A percentile compares a stretch with the other conserved stretches of the same genome.
phyloP scores from a whole-genome alignment of 441 rosid species.

The Pelargonium australe region DNA sequence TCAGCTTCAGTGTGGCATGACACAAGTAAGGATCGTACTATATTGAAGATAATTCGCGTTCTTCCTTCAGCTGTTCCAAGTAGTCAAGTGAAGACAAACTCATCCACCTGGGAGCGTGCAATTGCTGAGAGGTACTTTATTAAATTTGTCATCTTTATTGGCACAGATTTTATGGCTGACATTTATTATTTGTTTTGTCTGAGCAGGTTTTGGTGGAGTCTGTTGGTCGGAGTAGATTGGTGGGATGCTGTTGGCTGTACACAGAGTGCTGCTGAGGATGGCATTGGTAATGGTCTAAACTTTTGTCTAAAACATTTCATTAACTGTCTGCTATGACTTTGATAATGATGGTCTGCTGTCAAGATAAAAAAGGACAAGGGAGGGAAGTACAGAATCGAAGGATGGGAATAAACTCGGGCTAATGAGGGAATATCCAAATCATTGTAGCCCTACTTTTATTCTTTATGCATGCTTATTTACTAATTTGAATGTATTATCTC shows the following conservation, averaged over 20 bases:
- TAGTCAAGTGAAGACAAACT: constrained; percentile 66
- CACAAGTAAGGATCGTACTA: constrained; percentile 67
- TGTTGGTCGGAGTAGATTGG: constrained; percentile 99
- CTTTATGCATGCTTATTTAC: background rate
- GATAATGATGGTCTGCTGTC: too few species aligned
- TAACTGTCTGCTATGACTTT: background rate
- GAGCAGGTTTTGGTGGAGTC: constrained; percentile 99
- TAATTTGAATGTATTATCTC: background rate
- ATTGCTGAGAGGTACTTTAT: constrained; percentile 88
- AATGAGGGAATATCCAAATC: background rate
- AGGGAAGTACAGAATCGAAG: too few species aligned
- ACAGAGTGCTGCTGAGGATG: constrained; percentile 99
- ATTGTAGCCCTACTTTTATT: background rate
- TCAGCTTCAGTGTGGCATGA: constrained; percentile 99
- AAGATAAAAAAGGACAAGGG: too few species aligned
- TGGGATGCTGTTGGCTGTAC: constrained; percentile 99
- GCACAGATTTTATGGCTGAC: constrained; percentile 7
- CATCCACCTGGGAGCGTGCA: constrained; percentile 90
- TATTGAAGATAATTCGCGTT: constrained; percentile 88
- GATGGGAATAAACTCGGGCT: background rate
- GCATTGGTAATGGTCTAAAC: constrained; percentile 52
- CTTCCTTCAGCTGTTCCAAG: constrained; percentile 87
- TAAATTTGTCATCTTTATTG: background rate
- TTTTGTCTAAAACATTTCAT: background rate
- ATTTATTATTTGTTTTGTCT: constrained; percentile 16